Evolutionary conservation across 1,284 basidiomycete species (phyloP).

Genomic region (Inonotus obliquus): DNA sequence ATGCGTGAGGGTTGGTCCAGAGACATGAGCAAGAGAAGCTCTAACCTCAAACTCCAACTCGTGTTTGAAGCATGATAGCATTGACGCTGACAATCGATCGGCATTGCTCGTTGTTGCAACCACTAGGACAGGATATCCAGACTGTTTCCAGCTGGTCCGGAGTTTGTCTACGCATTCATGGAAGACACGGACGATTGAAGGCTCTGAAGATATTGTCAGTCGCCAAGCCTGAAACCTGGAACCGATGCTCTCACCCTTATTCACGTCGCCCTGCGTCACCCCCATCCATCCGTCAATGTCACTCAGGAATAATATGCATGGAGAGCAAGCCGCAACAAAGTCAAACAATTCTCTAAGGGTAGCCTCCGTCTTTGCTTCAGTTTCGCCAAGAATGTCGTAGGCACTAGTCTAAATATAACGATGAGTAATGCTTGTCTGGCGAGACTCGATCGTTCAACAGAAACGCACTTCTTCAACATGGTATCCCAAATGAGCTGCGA

Average conservation of each 20-base stretch:
- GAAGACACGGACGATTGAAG: slow-evolving; percentile 55
- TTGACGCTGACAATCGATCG: slow-evolving; percentile 59
- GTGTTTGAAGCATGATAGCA: slow-evolving; percentile 85
- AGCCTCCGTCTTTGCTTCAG: slow-evolving; percentile 74
- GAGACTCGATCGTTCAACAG: slow-evolving; percentile 17
- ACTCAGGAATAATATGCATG: slow-evolving; percentile 80
- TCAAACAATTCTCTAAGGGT: slow-evolving; percentile 75
- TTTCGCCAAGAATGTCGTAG: slow-evolving; percentile 82
- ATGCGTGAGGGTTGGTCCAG: background rate
- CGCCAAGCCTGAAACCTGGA: background rate
- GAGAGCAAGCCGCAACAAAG: slow-evolving; percentile 75
- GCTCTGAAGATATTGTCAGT: slow-evolving; percentile 39
- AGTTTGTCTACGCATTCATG: slow-evolving; percentile 62
- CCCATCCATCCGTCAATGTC: slow-evolving; percentile 83
- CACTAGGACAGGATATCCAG: slow-evolving; percentile 66
- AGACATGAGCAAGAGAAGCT: background rate
- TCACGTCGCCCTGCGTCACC: slow-evolving; percentile 65
- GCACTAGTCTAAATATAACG: slow-evolving; percentile 69
- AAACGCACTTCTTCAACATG: slow-evolving; percentile 73
- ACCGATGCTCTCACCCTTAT: slow-evolving; percentile 48
- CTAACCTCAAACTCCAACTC: slow-evolving; percentile 73
- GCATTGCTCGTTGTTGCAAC: slow-evolving; percentile 74
- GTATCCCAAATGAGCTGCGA: slow-evolving; percentile 65
- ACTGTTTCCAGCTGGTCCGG: slow-evolving; percentile 49
- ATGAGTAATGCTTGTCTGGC: background rate